Conservation (phyloP, 1,284 basidiomycete genomes). For the Boletus sp. region DNA sequence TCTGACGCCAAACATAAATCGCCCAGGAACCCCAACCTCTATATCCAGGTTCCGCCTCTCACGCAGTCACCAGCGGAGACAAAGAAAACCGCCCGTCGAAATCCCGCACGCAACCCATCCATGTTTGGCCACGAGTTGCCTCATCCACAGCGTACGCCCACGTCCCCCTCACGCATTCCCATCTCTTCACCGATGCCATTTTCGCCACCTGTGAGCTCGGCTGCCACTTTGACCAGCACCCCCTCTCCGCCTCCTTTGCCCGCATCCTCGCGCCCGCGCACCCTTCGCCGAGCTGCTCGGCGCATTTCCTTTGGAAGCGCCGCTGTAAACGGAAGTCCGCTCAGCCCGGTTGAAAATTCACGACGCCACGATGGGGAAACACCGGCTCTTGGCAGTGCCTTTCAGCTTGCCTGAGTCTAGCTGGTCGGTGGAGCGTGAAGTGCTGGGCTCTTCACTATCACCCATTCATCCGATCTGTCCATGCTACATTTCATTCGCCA, state of each 20-base stretch:
- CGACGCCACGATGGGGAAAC: constrained; percentile 19
- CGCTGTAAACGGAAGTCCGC: constrained; percentile 7
- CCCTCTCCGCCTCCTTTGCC: constrained; percentile 5
- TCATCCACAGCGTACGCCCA: constrained; percentile 30
- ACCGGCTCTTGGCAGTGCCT: constrained; percentile 28
- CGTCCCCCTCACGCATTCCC: constrained; percentile 32
- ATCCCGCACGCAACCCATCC: constrained; percentile 29
- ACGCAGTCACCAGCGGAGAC: constrained; percentile 9
- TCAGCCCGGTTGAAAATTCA: constrained; percentile 9
- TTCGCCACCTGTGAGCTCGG: constrained; percentile 19
- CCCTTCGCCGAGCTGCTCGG: constrained; percentile 33
- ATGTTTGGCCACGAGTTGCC: constrained; percentile 35
- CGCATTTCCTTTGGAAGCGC: constrained; percentile 31
- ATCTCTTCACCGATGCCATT: constrained; percentile 30
- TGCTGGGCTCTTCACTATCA: constrained; percentile 4
- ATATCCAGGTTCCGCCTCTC: constrained; percentile 21
- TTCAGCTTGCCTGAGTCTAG: constrained; percentile 30
- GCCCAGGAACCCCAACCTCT: constrained; percentile 15
- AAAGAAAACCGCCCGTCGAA: constrained; percentile 33
- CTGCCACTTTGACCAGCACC: not conserved
- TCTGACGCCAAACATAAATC: constrained; percentile 22
- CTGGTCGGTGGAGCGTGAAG: not conserved
- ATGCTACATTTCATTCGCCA: constrained; percentile 11
- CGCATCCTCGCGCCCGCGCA: constrained; percentile 27
- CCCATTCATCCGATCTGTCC: constrained; percentile 1